Evolutionary conservation across 129 eudicot genomes (phyloP), one percentile per base, ranked within the genome.

Genomic region (Oenanthe sinensis): DNA sequence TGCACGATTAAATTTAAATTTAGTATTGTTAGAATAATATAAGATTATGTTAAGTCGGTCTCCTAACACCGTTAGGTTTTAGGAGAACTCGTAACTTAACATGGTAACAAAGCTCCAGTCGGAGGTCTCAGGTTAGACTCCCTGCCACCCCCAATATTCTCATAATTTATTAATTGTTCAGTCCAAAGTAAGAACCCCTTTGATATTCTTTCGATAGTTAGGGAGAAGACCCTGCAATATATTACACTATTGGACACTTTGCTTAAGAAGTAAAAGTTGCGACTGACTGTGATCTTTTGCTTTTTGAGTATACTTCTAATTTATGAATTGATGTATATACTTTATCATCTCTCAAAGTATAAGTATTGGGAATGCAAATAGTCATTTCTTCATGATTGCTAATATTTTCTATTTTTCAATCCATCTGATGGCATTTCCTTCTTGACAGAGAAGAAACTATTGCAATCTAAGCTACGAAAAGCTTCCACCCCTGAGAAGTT

Each of bases 381-480:
- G 68, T 50, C 14, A 50, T 42, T 39, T 30, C 46, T 33, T 50
- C 12, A 9, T 36, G 47, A 52, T 50, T 46, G 68, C 12, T 33
- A 10, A 6, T 37, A 36, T 74, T 74, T 39, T 70, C 24, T 46
- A 62, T 47, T 78, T 82, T 24, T 24, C 3, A 22, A 60, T 44
- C 36, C n/a, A 60, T 47, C 68, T 78, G 26, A 45, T 24, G 42
- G 14, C 4, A 50, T 73, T 37, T 43, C n/a, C 40, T 67, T 20
- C 69, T 62, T 75, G 42, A 44, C 91, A 96, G 99, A 96, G 87
- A 96, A 96, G 77, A 96, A 92, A 83, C 75, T 96, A 50, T 80
- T 96, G 85, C 96, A 90, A 67, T 78, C 95, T 76, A 96, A 88
- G 87, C 62, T 96, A 48, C 77, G 94, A 68, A 96, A 90, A 86